Evolutionary conservation across 2,329 filamentous ascomycete species (phyloP), one percentile per base, ranked within the genome.

Genomic region (Ceratocystis harringtonii): DNA sequence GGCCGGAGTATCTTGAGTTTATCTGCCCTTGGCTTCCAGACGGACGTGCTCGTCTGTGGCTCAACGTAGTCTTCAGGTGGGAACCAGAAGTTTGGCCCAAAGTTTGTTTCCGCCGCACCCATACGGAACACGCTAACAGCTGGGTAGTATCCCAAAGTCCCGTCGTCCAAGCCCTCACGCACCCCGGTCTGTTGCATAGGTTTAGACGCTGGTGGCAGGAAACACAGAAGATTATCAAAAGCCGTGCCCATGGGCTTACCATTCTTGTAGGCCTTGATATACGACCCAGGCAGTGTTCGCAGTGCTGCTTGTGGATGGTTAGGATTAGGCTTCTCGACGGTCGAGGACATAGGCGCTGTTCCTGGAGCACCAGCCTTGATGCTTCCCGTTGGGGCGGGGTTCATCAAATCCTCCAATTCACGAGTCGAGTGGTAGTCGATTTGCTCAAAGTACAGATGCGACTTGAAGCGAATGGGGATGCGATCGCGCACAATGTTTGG

Each of bases 71-170:
- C 82, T 2, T 84, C 80, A 0, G 92, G 92, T 17, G 91, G 90
- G 72, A 80, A 88, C 91, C 92, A 96, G 78, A 96, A 97, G 41
- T 94, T 81, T 0, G 90, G 91, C 0, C 94, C 92, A 72, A 99
- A 96, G 75, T 96, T 96, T 71, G 92, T 87, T 74, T 97, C 89
- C 17, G 89, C 92, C 1, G 92, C 88, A 28, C 92, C 94, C 63
- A 92, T 92, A 57, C 89, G 86, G 76, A 96, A 97, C 25, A 94
- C 88, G 70, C 91, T 94, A 22, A 99, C 85, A 25, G 92, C 90
- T 1, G 94, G 94, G 72, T 95, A 96, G 76, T 99, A 99, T 10
- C 94, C 95, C 1, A 96, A 82, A 81, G 94, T 89, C 44, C 92
- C 94, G 72, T 99, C 94, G 72, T 99, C 94, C 68, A 95, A 84